phyloP scores from a whole-genome alignment of 805 yeast genomes.

The Candida wancherniae region DNA sequence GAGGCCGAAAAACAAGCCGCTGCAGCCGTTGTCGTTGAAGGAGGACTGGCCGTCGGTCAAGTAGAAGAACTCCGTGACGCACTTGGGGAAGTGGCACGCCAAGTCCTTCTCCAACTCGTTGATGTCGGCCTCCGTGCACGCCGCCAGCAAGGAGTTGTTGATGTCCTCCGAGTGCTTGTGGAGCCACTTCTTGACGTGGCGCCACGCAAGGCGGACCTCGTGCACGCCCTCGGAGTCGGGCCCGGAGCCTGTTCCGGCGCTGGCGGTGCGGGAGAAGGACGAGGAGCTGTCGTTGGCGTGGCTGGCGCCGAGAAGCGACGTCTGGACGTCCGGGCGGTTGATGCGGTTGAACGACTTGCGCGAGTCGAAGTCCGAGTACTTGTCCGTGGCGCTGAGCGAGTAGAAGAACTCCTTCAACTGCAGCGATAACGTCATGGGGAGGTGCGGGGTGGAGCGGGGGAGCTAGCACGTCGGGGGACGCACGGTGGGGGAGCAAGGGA shows the following conservation, averaged over 20 bases:
- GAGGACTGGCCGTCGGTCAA: constrained; percentile 82
- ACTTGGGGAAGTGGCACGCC: constrained; percentile 67
- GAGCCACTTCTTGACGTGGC: constrained; percentile 83
- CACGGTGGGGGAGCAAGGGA: too few relatives aligned
- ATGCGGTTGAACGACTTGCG: constrained; percentile 41
- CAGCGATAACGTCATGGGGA: constrained; percentile 28
- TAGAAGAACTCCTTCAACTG: constrained; percentile 56
- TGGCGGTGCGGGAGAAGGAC: constrained; percentile 10
- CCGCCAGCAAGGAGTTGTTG: constrained; percentile 67
- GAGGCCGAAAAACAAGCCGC: constrained; percentile 76
- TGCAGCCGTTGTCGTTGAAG: constrained; percentile 63
- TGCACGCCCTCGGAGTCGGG: constrained; percentile 62
- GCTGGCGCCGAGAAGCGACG: constrained; percentile 26
- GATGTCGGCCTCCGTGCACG: constrained; percentile 77
- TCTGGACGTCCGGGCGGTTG: constrained; percentile 38
- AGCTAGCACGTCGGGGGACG: too few relatives aligned
- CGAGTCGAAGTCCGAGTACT: constrained; percentile 63
- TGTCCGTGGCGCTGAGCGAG: constrained; percentile 61
- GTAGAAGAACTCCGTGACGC: constrained; percentile 73
- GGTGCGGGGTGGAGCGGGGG: too few relatives aligned
- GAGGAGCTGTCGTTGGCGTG: constrained; percentile 23
- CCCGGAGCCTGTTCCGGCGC: constrained; percentile 35
- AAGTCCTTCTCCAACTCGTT: constrained; percentile 80
- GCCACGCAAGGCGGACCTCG: constrained; percentile 77
- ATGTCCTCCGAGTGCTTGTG: constrained; percentile 75